Percentiles rank a stretch among this genome's conserved stretches.
Conservation (phyloP, 768 basidiomycete species). For the Leccinellum luteum region DNA sequence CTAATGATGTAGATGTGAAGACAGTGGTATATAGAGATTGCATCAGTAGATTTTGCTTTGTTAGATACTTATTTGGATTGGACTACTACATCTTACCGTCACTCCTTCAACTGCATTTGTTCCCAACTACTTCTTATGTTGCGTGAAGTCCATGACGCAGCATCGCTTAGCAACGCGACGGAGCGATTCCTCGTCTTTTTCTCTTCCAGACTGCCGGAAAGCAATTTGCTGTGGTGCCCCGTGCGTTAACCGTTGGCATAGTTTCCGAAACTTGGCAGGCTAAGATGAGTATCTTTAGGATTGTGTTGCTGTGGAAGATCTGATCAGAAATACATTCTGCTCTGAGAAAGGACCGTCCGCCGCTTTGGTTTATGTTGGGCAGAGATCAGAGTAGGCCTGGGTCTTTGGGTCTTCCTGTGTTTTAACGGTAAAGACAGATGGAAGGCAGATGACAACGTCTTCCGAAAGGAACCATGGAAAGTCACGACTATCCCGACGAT, state of each 20-base stretch:
- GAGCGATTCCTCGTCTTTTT: conserved; percentile 68
- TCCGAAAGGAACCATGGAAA: conserved; percentile 62
- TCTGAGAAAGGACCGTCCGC: conserved; percentile 46
- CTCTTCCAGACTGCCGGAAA: conserved; percentile 59
- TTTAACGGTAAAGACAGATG: conserved; percentile 44
- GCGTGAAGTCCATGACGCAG: conserved; percentile 36
- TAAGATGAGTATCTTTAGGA: conserved; percentile 45
- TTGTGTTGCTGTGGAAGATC: conserved; percentile 57
- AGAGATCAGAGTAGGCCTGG: conserved; percentile 53
- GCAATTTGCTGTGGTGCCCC: conserved; percentile 59
- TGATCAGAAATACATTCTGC: conserved; percentile 52
- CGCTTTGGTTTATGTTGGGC: conserved; percentile 67
- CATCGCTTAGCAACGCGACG: conserved; percentile 38
- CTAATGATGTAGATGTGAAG: conserved; percentile 16
- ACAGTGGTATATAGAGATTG: conserved; percentile 11
- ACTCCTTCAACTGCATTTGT: neutral
- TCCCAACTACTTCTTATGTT: conserved; percentile 40
- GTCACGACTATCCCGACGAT: conserved; percentile 64
- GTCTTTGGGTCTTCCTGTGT: neutral
- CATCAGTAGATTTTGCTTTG: neutral
- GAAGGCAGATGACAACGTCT: conserved; percentile 57
- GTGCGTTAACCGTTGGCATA: conserved; percentile 38
- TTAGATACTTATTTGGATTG: conserved; percentile 5
- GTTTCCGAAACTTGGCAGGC: neutral
- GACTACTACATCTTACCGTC: neutral